phyloP scores from a whole-genome alignment of 805 yeast species.

The Sugiyamaella lignohabitans region DNA sequence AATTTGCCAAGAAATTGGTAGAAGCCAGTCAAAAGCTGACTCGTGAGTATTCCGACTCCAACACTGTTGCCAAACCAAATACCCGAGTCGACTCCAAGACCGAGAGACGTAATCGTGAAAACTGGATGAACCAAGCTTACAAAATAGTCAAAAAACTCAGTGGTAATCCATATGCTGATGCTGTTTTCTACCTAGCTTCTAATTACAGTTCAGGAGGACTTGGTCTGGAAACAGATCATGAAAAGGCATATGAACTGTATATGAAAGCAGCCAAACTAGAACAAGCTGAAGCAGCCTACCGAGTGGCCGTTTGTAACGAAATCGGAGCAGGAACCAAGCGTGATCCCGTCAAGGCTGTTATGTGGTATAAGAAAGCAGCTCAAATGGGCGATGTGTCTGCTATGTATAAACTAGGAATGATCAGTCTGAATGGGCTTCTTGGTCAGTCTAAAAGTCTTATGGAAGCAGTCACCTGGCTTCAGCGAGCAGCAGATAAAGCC shows the following conservation, averaged over 20 bases:
- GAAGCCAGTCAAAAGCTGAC: slow-evolving; percentile 38
- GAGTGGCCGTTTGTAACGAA: slow-evolving; percentile 67
- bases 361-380: slow-evolving; percentile 56
- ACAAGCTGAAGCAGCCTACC: slow-evolving; percentile 56
- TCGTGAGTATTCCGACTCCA: slow-evolving; percentile 33
- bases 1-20: slow-evolving; percentile 54
- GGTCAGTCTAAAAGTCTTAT: slow-evolving; percentile 36
- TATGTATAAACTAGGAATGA: slow-evolving; percentile 69
- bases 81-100: slow-evolving; percentile 38
- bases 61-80: slow-evolving; percentile 33
- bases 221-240: slow-evolving; percentile 49
- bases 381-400: slow-evolving; percentile 55
- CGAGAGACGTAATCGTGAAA: slow-evolving; percentile 46
- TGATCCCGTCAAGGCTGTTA: slow-evolving; percentile 42
- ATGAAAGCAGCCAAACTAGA: slow-evolving; percentile 50
- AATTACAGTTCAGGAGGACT: slow-evolving; percentile 46
- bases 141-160: slow-evolving; percentile 54
- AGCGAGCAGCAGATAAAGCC: slow-evolving; percentile 42
- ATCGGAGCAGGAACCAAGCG: slow-evolving; percentile 49
- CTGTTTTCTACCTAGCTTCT: slow-evolving; percentile 55
- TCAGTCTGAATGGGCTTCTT: slow-evolving; percentile 45
- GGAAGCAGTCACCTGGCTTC: slow-evolving; percentile 46
- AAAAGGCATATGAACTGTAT: slow-evolving; percentile 56
- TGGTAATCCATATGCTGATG: slow-evolving; percentile 42
- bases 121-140: slow-evolving; percentile 50